phyloP scores from a whole-genome alignment of 768 basidiomycete species.

The Mycena galericulata region DNA sequence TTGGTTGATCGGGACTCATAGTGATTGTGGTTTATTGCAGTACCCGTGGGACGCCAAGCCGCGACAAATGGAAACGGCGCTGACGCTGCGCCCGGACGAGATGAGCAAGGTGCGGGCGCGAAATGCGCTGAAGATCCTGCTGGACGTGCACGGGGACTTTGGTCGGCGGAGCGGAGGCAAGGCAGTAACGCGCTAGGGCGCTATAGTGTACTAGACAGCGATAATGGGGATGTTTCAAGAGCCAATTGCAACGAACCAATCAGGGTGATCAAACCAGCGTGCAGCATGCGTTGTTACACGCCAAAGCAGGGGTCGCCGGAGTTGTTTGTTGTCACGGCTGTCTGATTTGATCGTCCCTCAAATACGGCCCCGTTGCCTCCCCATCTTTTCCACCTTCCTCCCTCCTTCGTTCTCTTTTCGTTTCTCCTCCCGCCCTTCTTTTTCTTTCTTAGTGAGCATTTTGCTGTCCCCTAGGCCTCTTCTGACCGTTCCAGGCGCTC shows the following conservation, averaged over 20 bases:
- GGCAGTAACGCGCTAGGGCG: slow-evolving; percentile 21
- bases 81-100: slow-evolving; percentile 82
- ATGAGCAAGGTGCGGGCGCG: slow-evolving; percentile 90
- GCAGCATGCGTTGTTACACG: too few relatives aligned
- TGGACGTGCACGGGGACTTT: slow-evolving; percentile 93
- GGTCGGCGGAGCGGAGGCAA: slow-evolving; percentile 64
- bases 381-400: slow-evolving; percentile 51
- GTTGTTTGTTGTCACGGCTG: too few relatives aligned
- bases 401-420: slow-evolving; percentile 53
- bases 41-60: slow-evolving; percentile 86
- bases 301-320: too few relatives aligned
- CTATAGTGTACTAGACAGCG: too few relatives aligned
- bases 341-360: slow-evolving; percentile 33
- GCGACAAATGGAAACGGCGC: slow-evolving; percentile 74
- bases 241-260: slow-evolving; percentile 22
- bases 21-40: slow-evolving; percentile 55
- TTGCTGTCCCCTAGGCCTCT: background rate
- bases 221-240: too few relatives aligned
- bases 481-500: slow-evolving; percentile 52
- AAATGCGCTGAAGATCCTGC: slow-evolving; percentile 92
- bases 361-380: slow-evolving; percentile 31
- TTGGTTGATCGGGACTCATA: slow-evolving; percentile 37
- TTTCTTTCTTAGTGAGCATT: slow-evolving; percentile 57
- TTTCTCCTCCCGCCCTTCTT: slow-evolving; percentile 51
- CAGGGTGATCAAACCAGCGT: too few relatives aligned